Conservation (phyloP, 768 basidiomycete species). For the Clathrus columnatus region DNA sequence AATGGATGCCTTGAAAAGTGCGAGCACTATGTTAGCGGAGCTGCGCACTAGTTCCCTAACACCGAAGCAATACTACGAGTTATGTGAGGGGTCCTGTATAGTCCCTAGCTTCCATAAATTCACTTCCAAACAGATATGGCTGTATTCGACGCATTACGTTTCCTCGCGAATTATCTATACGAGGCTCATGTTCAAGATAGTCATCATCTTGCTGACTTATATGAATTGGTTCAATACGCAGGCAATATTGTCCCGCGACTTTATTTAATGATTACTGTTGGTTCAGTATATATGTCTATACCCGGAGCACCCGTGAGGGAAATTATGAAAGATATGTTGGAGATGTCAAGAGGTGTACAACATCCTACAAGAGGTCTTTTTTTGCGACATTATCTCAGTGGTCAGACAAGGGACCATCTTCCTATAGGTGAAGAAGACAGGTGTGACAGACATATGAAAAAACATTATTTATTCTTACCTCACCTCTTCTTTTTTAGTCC, state of each 20-base stretch:
- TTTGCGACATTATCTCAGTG: conserved; percentile 91
- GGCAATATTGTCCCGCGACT: conserved; percentile 91
- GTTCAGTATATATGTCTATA: conserved; percentile 98
- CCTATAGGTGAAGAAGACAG: conserved; percentile 79
- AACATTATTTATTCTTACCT: not conserved
- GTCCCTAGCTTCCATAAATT: too few relatives aligned
- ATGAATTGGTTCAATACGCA: conserved; percentile 99
- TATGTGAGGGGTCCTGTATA: conserved; percentile 48
- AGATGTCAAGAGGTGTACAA: conserved; percentile 95
- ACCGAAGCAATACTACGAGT: conserved; percentile 97
- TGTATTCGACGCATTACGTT: conserved; percentile 92
- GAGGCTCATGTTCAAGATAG: conserved; percentile 87
- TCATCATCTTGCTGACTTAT: conserved; percentile 96
- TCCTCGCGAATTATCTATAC: conserved; percentile 92
- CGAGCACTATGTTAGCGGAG: conserved; percentile 95
- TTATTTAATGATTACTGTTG: conserved; percentile 99
- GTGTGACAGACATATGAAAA: too few relatives aligned
- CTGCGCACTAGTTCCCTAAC: conserved; percentile 87
- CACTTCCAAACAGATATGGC: conserved; percentile 69
- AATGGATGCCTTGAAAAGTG: conserved; percentile 97
- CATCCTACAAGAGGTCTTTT: conserved; percentile 97
- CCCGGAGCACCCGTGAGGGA: conserved; percentile 96
- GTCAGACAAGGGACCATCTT: conserved; percentile 93
- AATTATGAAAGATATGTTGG: conserved; percentile 99
- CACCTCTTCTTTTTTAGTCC: conserved; percentile 44